Evolutionary conservation across 2,329 filamentous ascomycete genomes (phyloP), one percentile per base, ranked within the genome.

Genomic region (Colletotrichum agaves): DNA sequence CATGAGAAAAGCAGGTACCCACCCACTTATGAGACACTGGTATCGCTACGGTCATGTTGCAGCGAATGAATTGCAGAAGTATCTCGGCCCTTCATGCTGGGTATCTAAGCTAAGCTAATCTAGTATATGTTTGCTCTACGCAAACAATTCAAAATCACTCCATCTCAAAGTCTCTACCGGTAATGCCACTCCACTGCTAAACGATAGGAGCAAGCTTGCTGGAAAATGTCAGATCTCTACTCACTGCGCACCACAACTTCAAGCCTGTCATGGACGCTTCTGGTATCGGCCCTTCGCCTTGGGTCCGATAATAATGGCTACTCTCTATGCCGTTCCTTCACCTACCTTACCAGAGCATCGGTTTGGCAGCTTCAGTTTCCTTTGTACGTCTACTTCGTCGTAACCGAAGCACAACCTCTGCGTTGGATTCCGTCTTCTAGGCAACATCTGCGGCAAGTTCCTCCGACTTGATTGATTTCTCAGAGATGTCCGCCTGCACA

Each of bases 401-500:
- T 23, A 50, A 3, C 31, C 33, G 0, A 15, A 33, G 23, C n/a
- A 4, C 47, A 31, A 15, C 23, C 15, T 31, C 31, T 15, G 10
- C 27, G 13, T 15, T 50, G 15, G 27, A 6, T 31, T 23, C 12
- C 21, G 13, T 33, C 47, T 33, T n/a, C 47, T 33, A 50, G 47
- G 31, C 31, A 5, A 23, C 47, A 23, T 17, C 17, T 15, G 12
- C 15, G 23, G 8, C 27, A 50, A 11, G 7, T 4, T 15, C 35
- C 11, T 37, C 13, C 35, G 12, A 8, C 35, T 37, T 3, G 35
- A 31, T 5, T 33, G 19, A 19, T 2, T 12, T n/a, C 6, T 37
- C 12, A 15, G 12, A 47, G 10, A 19, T 15, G 43, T 71, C 69
- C n/a, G 53, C 56, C 3, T 59, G 67, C 12, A 46, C 31, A 2